These are phyloP conservation scores for Gonium pectorale DNA, from an alignment of 139 green algal species.

Conservation along the genomic window DNA sequence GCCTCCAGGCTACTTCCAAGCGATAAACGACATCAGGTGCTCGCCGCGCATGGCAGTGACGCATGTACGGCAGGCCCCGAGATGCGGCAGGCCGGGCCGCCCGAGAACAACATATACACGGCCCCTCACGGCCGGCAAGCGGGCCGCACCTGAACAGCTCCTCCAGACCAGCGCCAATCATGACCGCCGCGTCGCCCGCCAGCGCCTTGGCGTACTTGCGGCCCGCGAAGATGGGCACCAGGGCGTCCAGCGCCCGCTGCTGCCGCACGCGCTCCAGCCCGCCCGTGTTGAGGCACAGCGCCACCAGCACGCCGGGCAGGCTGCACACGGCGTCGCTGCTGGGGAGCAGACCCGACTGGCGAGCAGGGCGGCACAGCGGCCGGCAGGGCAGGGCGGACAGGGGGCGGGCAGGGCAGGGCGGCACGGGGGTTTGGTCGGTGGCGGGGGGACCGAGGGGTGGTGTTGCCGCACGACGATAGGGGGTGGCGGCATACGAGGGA, in stretches of 20 bases:
- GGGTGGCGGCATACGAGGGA: too few species aligned
- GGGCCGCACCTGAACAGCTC: slow-evolving; percentile 87
- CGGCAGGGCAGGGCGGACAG: too few species aligned
- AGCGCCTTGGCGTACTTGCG: slow-evolving; percentile 37
- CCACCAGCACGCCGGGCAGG: slow-evolving; percentile 86
- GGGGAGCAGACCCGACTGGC: slow-evolving; percentile 69
- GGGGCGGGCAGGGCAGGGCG: background rate
- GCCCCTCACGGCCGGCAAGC: too few species aligned
- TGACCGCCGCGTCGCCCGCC: slow-evolving; percentile 77
- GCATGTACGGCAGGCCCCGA: too few species aligned
- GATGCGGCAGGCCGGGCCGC: too few species aligned
- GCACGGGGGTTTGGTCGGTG: background rate
- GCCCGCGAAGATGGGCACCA: slow-evolving; percentile 86
- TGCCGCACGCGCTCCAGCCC: slow-evolving; percentile 82
- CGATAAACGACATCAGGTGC: too few species aligned
- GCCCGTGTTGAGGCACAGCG: slow-evolving; percentile 88
- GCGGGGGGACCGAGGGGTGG: too few species aligned
- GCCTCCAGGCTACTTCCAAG: too few species aligned
- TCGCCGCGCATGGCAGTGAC: too few species aligned
- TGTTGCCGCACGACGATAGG: too few species aligned
- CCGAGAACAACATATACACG: too few species aligned
- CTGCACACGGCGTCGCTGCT: slow-evolving; percentile 82
- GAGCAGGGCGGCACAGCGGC: too few species aligned
- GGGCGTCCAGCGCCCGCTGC: slow-evolving; percentile 60
- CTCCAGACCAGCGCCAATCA: slow-evolving; percentile 88